Conservation (phyloP, 2,329 filamentous ascomycete genomes). For the Venturia oleaginea region DNA sequence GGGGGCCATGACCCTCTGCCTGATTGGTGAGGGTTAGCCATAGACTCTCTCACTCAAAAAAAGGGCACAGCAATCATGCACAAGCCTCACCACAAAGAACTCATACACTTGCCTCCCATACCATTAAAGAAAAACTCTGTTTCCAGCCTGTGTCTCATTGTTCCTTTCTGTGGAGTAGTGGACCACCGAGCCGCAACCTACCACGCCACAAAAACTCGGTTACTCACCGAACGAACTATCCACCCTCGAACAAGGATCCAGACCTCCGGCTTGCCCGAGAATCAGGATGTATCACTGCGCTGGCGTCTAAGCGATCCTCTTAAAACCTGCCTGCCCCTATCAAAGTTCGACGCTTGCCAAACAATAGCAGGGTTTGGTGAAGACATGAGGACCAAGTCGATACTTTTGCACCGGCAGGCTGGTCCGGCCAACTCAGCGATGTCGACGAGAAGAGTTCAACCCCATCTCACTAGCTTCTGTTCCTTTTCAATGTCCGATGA, state of each 20-base stretch:
- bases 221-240: not conserved
- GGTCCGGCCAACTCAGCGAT: not conserved
- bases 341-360: not conserved
- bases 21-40: not conserved
- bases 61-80: not conserved
- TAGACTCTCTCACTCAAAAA: not conserved
- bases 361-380: not conserved
- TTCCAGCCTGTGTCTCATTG: not conserved
- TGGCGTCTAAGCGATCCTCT: slow-evolving; percentile 2
- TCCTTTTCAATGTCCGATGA: not conserved
- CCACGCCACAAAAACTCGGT: not conserved
- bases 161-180: not conserved
- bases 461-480: not conserved
- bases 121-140: not conserved
- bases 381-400: not conserved
- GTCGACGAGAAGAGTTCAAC: not conserved
- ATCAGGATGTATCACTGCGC: not conserved
- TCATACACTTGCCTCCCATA: not conserved
- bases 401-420: not conserved
- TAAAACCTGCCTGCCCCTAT: not conserved
- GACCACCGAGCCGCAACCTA: not conserved
- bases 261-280: not conserved
- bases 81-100: not conserved
- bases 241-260: not conserved
- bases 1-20: not conserved